Conservation (phyloP, 2,329 filamentous ascomycete genomes). For the Aspergillus texensis region DNA sequence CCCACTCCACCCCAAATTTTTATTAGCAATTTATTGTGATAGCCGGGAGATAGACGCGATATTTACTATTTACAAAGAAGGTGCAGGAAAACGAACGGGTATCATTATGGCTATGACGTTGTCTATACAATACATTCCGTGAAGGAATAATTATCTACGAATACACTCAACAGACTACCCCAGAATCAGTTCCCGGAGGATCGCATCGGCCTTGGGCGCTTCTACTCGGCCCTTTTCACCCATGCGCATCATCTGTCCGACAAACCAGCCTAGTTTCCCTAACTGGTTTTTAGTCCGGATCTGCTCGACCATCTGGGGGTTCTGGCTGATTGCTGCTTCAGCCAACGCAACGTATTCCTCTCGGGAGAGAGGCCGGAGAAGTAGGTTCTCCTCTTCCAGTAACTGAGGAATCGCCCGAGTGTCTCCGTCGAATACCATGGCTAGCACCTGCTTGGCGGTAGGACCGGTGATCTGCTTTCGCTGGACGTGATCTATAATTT, state of each 20-base stretch:
- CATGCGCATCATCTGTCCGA: conserved; percentile 68
- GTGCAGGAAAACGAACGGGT: conserved; percentile 3
- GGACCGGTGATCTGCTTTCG: conserved; percentile 53
- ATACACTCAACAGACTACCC: conserved; percentile 10
- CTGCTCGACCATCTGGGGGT: conserved; percentile 60
- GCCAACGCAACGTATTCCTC: conserved; percentile 61
- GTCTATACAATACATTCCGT: conserved; percentile 10
- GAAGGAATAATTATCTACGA: neutral
- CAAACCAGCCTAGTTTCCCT: conserved; percentile 69
- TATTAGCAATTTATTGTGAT: conserved; percentile 25
- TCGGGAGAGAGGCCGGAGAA: conserved; percentile 57
- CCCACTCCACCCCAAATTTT: conserved; percentile 29
- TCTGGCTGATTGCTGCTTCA: conserved; percentile 54
- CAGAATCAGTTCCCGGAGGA: conserved; percentile 54
- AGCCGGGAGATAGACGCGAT: neutral
- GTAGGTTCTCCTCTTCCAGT: conserved; percentile 59
- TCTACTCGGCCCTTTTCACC: conserved; percentile 65
- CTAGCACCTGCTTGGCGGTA: conserved; percentile 63
- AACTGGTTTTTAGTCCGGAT: conserved; percentile 62
- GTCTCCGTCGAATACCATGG: conserved; percentile 57
- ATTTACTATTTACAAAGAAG: neutral
- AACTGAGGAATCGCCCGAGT: conserved; percentile 53
- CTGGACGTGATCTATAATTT: conserved; percentile 49
- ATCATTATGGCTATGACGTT: conserved; percentile 9
- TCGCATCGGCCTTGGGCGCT: conserved; percentile 59